Evolutionary conservation across 1,284 basidiomycete genomes (phyloP), one percentile per base, ranked within the genome.

Genomic region (Marasmius tenuissimus): DNA sequence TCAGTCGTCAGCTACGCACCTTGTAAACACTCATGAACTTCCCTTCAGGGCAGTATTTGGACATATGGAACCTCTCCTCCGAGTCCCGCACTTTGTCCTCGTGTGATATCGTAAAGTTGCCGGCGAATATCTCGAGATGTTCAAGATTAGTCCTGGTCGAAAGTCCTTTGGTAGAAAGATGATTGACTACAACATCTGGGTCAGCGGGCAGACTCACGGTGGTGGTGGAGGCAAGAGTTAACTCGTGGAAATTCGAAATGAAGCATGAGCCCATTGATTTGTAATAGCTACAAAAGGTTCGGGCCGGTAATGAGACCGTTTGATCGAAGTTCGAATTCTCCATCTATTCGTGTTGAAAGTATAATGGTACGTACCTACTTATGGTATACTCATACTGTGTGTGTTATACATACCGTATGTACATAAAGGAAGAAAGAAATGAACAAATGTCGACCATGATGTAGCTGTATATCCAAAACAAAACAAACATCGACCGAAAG

Each of bases 401-500:
- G 27, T 2, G 27, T 27, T 27, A 4, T 27, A 27, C 27, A 27
- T 27, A 27, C 27, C n/a, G n/a, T n/a, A n/a, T n/a, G 27, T 27
- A 27, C 27, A 27, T 27, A 27, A 27, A 27, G 27, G 27, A 27
- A 45, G 8, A 40, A 56, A 37, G 34, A 33, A 20, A 50, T 20
- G 48, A 34, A 38, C 7, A 52, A 56, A 53, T 45, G 49, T 60
- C 42, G 39, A 59, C 50, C 40, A 35, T 50, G 48, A 47, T 54
- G 59, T 35, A 48, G 16, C 27, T 49, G 11, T 16, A 16, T 50
- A 35, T 49, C 57, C 57, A 59, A 40, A 54, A 60, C 20, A 57
- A 57, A 47, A 33, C 39, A 57, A 22, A 18, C 51, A 38, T 59
- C 48, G 45, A 40, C 33, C 47, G 35, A 58, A 62, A 42, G 50